phyloP scores from a whole-genome alignment of 495 filamentous ascomycete species.

The Talaromyces wortmannii region DNA sequence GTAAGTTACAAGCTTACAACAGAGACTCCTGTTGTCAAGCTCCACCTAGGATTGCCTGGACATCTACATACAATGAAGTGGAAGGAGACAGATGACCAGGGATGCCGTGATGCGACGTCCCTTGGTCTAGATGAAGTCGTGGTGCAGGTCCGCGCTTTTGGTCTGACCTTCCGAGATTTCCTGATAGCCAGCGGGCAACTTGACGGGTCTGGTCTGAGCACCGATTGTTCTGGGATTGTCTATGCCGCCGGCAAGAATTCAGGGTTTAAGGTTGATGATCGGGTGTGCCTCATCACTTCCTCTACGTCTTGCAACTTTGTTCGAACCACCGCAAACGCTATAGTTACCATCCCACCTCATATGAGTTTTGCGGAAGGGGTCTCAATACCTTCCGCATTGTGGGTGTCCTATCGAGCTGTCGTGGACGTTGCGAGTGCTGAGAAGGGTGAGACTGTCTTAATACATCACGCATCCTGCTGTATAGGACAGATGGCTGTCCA shows the following conservation, averaged over 20 bases:
- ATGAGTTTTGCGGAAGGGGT: conserved; percentile 20
- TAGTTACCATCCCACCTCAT: conserved; percentile 10
- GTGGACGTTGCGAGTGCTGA: conserved; percentile 18
- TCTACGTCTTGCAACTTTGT: conserved; percentile 22
- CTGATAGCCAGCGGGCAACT: conserved; percentile 30
- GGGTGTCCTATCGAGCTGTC: conserved; percentile 23
- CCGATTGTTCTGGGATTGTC: conserved; percentile 49
- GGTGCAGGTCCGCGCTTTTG: conserved; percentile 8
- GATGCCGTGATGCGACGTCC: neutral
- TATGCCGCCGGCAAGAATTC: conserved; percentile 38
- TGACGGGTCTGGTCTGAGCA: conserved; percentile 25
- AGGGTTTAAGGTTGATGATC: conserved; percentile 43
- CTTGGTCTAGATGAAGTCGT: conserved; percentile 6
- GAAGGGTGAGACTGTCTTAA: conserved; percentile 33
- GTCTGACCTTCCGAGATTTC: conserved; percentile 17
- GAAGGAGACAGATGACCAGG: neutral
- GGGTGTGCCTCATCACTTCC: conserved; percentile 41
- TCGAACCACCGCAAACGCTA: conserved; percentile 14
- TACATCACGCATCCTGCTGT: conserved; percentile 39
- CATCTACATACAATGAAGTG: neutral
- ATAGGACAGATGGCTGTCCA: conserved; percentile 41
- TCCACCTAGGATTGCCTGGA: neutral
- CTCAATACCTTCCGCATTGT: conserved; percentile 18
- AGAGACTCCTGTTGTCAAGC: neutral
- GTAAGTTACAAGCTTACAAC: neutral